These are phyloP conservation scores for Vitis hybrid DNA, from an alignment of 177 flowering plant species.

Conservation along the genomic window DNA sequence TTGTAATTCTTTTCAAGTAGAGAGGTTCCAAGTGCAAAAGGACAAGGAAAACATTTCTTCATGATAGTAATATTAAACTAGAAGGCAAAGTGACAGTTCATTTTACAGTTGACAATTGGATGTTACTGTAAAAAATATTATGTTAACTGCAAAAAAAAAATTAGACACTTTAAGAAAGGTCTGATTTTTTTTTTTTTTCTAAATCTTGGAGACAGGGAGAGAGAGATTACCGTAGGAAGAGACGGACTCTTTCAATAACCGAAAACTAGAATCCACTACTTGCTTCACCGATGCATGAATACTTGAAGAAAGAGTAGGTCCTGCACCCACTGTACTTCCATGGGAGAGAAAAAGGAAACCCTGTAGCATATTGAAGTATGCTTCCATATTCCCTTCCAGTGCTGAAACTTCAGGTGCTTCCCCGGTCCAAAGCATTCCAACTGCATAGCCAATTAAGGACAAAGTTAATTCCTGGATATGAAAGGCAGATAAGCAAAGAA, in stretches of 20 bases:
- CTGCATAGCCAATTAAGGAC: slow-evolving; percentile 36
- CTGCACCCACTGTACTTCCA: slow-evolving; percentile 81
- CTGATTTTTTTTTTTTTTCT: too few relatives aligned
- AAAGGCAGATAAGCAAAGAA: too few relatives aligned
- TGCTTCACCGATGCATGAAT: slow-evolving; percentile 60
- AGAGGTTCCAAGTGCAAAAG: too few relatives aligned
- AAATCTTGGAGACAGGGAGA: slow-evolving; percentile 1
- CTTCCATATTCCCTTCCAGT: slow-evolving; percentile 69
- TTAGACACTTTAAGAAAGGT: too few relatives aligned
- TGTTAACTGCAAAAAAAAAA: too few relatives aligned
- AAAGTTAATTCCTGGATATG: neutral
- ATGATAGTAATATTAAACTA: too few relatives aligned
- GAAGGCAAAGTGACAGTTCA: too few relatives aligned
- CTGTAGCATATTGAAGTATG: slow-evolving; percentile 74
- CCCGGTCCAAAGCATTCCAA: slow-evolving; percentile 85
- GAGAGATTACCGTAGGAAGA: slow-evolving; percentile 64
- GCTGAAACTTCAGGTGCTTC: slow-evolving; percentile 46
- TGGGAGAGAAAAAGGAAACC: slow-evolving; percentile 76
- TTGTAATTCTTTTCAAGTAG: too few relatives aligned
- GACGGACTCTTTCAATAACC: slow-evolving; percentile 55
- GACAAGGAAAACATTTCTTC: too few relatives aligned
- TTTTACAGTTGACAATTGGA: too few relatives aligned
- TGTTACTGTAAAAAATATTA: too few relatives aligned
- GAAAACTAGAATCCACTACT: slow-evolving; percentile 73
- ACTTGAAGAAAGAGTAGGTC: slow-evolving; percentile 71